These are phyloP conservation scores for Yarrowia keelungensis DNA, from an alignment of 805 yeast genomes.

Conservation along the genomic window DNA sequence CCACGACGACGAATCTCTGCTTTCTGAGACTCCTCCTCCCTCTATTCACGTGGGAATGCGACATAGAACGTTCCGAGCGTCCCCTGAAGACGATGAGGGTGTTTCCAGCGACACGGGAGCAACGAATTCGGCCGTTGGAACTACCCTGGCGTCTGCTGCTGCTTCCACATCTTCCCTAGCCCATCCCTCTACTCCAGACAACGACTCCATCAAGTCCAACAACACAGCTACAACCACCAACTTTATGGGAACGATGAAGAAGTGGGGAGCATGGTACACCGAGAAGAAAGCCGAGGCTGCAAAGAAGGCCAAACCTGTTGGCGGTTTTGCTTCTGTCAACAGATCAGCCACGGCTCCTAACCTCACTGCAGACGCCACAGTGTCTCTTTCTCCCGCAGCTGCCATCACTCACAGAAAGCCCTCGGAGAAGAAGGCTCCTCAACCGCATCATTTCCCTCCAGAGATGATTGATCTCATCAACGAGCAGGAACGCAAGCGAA, in stretches of 20 bases:
- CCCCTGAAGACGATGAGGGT: constrained; percentile 13
- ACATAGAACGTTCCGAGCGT: constrained; percentile 36
- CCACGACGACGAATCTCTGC: constrained; percentile 1
- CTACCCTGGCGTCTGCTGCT: constrained; percentile 26
- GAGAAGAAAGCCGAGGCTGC: constrained; percentile 40
- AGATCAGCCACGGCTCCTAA: constrained; percentile 10
- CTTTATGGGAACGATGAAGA: constrained; percentile 42
- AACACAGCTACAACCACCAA: constrained; percentile 1
- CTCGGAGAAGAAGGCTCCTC: constrained; percentile 43
- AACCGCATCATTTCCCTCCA: constrained; percentile 47
- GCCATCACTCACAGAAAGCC: constrained; percentile 25
- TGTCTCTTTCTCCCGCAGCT: constrained; percentile 9
- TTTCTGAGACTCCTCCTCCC: constrained; percentile 13
- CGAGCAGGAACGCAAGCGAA: constrained; percentile 33
- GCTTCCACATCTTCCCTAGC: constrained; percentile 20
- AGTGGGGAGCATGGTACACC: constrained; percentile 46
- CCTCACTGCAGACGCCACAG: constrained; percentile 25
- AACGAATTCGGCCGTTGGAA: neutral
- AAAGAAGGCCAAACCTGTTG: constrained; percentile 11
- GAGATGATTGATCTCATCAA: constrained; percentile 44
- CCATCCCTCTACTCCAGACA: neutral
- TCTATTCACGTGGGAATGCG: constrained; percentile 37
- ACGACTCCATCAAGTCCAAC: constrained; percentile 21
- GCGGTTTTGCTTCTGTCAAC: constrained; percentile 14
- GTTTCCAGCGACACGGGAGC: constrained; percentile 6